Evolutionary conservation across 495 filamentous ascomycete genomes (phyloP), one percentile per base, ranked within the genome.

Genomic region (Aspergillus olivimuriae): DNA sequence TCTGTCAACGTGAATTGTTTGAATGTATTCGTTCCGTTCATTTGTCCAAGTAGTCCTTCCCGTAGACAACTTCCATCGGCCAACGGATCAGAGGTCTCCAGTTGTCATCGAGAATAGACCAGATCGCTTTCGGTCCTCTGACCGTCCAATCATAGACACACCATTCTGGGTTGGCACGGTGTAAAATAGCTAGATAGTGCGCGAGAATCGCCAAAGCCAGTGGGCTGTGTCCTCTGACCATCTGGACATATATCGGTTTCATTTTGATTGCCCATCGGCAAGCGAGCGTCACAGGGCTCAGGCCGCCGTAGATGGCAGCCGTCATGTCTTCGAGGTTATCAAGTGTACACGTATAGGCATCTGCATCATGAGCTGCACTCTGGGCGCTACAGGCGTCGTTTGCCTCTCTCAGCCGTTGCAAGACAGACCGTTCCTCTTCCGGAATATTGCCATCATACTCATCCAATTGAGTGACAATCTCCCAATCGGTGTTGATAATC

Each of bases 141-240:
- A 50, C 46, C 14, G 60, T 66, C 72, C 70, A 74, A 24, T 73
- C 72, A 3, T 58, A 61, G 47, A 73, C 61, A 51, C 65, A 77
- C 71, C 74, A 75, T 12, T 61, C 60, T 44, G 67, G 48, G 26
- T 68, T 49, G 18, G 70, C 39, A 40, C 55, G 55, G 36, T 68
- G 58, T 20, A 78, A 51, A 7, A 74, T 44, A 18, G 72, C 61
- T 35, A 62, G 72, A 56, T 68, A 75, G 40, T 75, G 64, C 1
- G 66, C 67, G 17, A 78, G 48, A 43, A 78, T 60, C 4, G 73
- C 61, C 18, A 78, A 51, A 1, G 82, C 75, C 26, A 81, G 62
- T 0, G 81, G 78, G 11, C 73, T 66, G 10, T 60, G 67, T 43
- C 74, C 58, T 3, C 69, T 68, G 0, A 80, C 65, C 22, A 76